Evolutionary conservation across 2,329 filamentous ascomycete species (phyloP).

Genomic region (Ascosphaera pollenicola): DNA sequence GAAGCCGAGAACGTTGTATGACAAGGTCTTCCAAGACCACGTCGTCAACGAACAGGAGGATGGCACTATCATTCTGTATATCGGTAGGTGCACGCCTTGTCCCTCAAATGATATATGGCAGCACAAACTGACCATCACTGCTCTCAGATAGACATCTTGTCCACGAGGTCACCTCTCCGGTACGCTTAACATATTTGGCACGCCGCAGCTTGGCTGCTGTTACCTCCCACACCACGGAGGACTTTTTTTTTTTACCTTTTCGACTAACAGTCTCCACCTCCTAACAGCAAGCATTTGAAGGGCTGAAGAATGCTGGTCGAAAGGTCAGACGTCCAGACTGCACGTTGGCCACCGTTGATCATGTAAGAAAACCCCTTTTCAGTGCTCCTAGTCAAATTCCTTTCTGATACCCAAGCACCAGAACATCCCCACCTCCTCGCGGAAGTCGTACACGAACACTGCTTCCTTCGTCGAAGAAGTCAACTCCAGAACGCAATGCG

Average conservation of each 20-base stretch:
- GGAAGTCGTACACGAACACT: conserved; percentile 86
- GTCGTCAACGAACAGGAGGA: conserved; percentile 90
- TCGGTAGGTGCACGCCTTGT: conserved; percentile 37
- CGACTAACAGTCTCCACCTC: conserved; percentile 5
- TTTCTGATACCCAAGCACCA: conserved; percentile 16
- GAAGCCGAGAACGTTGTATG: conserved; percentile 70
- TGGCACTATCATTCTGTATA: conserved; percentile 81
- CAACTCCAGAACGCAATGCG: conserved; percentile 81
- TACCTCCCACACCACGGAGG: too few relatives aligned
- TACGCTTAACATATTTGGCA: conserved; percentile 24
- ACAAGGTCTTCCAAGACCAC: conserved; percentile 91
- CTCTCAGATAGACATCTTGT: conserved; percentile 70
- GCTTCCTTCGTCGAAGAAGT: conserved; percentile 85
- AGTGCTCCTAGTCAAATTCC: neutral
- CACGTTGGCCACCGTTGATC: conserved; percentile 88
- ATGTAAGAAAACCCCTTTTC: conserved; percentile 36
- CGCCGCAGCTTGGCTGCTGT: neutral
- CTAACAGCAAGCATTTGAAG: conserved; percentile 80
- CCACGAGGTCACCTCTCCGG: conserved; percentile 93
- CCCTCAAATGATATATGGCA: neutral
- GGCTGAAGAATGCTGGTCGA: conserved; percentile 69
- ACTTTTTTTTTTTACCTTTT: too few relatives aligned
- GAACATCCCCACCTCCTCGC: conserved; percentile 83
- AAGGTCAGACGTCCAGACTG: conserved; percentile 86
- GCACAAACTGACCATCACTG: neutral